Conservation (phyloP, 139 green algal genomes). For the Zygnema cylindricum region DNA sequence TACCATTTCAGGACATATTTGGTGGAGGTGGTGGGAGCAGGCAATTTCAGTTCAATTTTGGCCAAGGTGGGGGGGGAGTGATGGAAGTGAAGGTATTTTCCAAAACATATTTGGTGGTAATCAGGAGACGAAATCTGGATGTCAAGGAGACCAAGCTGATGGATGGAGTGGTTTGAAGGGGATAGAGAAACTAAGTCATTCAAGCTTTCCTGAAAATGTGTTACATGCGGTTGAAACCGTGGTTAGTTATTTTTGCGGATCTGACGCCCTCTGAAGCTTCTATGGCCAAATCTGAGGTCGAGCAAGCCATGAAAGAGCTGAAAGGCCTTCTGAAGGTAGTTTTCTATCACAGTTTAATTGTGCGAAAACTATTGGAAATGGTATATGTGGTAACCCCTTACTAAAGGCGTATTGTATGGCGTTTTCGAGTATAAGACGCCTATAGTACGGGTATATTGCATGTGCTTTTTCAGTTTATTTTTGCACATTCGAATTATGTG, state of each 20-base stretch:
- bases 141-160: background rate
- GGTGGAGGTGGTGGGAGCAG: background rate
- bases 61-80: background rate
- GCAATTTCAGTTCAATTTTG: constrained; percentile 8
- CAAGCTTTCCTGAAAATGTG: background rate
- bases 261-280: background rate
- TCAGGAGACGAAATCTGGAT: background rate
- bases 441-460: too few relatives aligned
- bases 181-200: background rate
- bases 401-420: too few relatives aligned
- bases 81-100: background rate
- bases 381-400: too few relatives aligned
- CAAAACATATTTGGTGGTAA: background rate
- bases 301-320: constrained; percentile 1
- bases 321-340: constrained; percentile 12
- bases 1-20: background rate
- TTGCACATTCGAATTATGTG: too few relatives aligned
- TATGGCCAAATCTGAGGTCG: background rate
- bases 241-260: background rate
- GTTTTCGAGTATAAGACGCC: too few relatives aligned
- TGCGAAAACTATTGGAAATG: too few relatives aligned
- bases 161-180: background rate
- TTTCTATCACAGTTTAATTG: too few relatives aligned
- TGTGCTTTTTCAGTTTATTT: too few relatives aligned
- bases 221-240: background rate